Conservation (phyloP, 441 rosid species). For the Gossypium schwendimanii region DNA sequence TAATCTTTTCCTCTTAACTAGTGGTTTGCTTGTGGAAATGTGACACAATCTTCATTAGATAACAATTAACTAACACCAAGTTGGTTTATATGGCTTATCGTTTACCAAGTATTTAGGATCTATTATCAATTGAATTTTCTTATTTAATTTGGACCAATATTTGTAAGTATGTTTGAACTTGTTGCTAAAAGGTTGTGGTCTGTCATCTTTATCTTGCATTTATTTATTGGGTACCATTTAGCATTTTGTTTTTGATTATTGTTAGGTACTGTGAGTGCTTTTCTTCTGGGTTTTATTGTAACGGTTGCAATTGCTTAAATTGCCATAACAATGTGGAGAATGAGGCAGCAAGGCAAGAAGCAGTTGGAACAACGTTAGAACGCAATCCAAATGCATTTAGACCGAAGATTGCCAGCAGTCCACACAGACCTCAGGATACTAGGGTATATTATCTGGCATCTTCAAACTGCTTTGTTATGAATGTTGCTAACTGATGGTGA, state of each 20-base stretch:
- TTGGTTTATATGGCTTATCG: slow-evolving; percentile 2
- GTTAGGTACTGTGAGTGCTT: slow-evolving; percentile 95
- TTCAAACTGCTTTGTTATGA: background rate
- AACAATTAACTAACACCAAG: background rate
- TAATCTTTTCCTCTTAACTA: background rate
- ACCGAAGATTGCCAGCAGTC: slow-evolving; percentile 89
- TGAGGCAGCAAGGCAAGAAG: slow-evolving; percentile 68
- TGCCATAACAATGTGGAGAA: slow-evolving; percentile 87
- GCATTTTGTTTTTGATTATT: slow-evolving; percentile 10
- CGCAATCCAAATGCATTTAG: slow-evolving; percentile 94
- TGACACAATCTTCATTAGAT: background rate
- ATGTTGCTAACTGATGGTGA: background rate
- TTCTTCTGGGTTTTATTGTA: slow-evolving; percentile 83
- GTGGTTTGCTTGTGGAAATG: background rate
- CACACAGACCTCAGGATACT: slow-evolving; percentile 52
- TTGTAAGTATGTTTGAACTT: background rate
- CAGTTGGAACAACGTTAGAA: slow-evolving; percentile 61
- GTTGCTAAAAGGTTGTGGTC: background rate
- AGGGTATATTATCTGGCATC: slow-evolving; percentile 36
- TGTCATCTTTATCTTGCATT: background rate
- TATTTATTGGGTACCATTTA: background rate
- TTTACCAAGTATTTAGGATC: background rate
- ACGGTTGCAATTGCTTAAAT: slow-evolving; percentile 86
- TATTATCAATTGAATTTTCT: background rate
- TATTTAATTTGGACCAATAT: background rate